Conservation (phyloP, 2,329 filamentous ascomycete species). For the Cladobotryum protrusum region DNA sequence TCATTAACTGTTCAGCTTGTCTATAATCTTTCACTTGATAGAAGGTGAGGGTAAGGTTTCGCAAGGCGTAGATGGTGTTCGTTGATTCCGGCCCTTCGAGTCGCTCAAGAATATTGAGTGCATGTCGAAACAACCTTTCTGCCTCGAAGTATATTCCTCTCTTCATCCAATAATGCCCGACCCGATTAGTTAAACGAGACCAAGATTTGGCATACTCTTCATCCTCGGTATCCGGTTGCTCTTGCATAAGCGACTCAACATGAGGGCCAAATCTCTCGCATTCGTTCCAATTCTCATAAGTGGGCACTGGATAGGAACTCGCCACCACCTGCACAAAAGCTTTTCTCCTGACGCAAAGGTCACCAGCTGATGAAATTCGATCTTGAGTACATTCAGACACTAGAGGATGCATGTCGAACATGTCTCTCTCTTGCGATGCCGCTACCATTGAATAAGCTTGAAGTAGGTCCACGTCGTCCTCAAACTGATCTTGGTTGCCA, state of each 20-base stretch:
- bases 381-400: constrained; percentile 9
- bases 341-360: neutral
- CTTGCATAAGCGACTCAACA: neutral
- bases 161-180: neutral
- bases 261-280: neutral
- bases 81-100: neutral
- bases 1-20: neutral
- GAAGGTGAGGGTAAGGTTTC: neutral
- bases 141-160: neutral
- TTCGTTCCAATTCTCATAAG: neutral
- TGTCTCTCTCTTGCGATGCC: neutral
- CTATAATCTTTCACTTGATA: too few relatives aligned
- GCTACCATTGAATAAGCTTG: neutral
- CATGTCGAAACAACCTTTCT: neutral
- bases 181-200: neutral
- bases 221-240: neutral
- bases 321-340: neutral
- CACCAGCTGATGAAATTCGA: neutral
- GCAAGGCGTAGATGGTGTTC: neutral
- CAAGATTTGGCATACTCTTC: neutral
- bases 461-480: neutral
- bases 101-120: neutral
- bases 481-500: neutral
- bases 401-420: constrained; percentile 13
- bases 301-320: too few relatives aligned